phyloP scores from a whole-genome alignment of 2,329 filamentous ascomycete genomes.

The Biscogniauxia sp. region DNA sequence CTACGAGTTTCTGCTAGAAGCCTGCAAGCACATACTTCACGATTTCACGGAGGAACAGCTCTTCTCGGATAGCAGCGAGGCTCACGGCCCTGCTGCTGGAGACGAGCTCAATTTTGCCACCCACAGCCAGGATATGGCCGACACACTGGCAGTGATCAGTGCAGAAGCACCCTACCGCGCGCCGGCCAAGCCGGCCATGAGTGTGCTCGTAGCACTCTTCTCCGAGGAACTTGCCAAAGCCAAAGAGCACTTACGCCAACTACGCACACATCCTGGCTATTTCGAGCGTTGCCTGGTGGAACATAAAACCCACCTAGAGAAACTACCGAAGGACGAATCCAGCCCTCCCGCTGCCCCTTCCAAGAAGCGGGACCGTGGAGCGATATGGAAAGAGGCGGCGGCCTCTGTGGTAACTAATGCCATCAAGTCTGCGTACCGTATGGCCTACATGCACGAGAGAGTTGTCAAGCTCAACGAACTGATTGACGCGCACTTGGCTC shows the following conservation, averaged over 20 bases:
- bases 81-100: not conserved
- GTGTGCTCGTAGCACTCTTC: conserved; percentile 2
- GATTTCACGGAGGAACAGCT: conserved; percentile 2
- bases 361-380: too few relatives aligned
- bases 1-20: conserved; percentile 7
- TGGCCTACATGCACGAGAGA: too few relatives aligned
- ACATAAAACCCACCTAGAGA: not conserved
- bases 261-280: conserved; percentile 12
- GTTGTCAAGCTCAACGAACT: too few relatives aligned
- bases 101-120: not conserved
- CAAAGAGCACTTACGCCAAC: conserved; percentile 9
- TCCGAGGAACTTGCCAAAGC: not conserved
- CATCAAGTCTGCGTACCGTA: too few relatives aligned
- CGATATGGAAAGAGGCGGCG: too few relatives aligned
- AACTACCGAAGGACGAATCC: too few relatives aligned
- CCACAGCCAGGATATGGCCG: not conserved
- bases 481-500: too few relatives aligned
- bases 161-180: conserved; percentile 8
- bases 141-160: not conserved
- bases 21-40: conserved; percentile 9
- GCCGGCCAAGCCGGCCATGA: not conserved
- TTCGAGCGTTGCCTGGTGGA: not conserved
- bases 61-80: not conserved
- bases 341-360: too few relatives aligned
- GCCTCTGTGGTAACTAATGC: too few relatives aligned